These are phyloP conservation scores for Orobanche coerulescens DNA, from an alignment of 257 asterid genomes.

Conservation along the genomic window DNA sequence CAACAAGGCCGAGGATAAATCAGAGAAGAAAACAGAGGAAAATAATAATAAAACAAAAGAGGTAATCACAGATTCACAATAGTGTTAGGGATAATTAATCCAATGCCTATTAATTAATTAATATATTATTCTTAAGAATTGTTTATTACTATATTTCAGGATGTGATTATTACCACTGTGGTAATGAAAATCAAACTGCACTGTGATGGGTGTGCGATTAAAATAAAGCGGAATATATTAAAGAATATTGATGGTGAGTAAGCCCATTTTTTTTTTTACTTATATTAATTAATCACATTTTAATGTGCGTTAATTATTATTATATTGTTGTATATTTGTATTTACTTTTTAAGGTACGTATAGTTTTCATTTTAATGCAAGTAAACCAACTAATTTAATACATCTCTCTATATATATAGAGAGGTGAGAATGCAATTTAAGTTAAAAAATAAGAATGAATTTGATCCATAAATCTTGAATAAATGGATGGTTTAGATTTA, in stretches of 20 bases:
- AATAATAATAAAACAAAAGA: slow-evolving; percentile 34
- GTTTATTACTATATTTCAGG: slow-evolving; percentile 27
- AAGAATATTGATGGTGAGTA: slow-evolving; percentile 62
- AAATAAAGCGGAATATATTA: slow-evolving; percentile 51
- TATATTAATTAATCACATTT: not conserved
- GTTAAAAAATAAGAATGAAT: too few species aligned
- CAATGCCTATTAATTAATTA: not conserved
- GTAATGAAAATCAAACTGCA: slow-evolving; percentile 66
- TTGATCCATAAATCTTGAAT: too few species aligned
- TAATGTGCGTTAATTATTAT: not conserved
- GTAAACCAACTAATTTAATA: too few species aligned
- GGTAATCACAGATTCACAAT: slow-evolving; percentile 26
- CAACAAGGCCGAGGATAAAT: slow-evolving; percentile 30
- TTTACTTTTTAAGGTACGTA: not conserved
- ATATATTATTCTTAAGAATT: not conserved
- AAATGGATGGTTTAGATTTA: too few species aligned
- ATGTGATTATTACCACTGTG: slow-evolving; percentile 42
- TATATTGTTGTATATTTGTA: not conserved
- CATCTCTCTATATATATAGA: too few species aligned
- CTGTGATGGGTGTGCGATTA: slow-evolving; percentile 85
- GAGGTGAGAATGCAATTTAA: too few species aligned
- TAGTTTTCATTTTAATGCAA: too few species aligned
- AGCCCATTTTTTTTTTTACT: not conserved
- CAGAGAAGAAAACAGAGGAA: slow-evolving; percentile 32
- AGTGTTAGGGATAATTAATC: not conserved